A percentile compares a stretch with the other conserved stretches of the same genome.
Evolutionary conservation across 441 rosid species (phyloP).

Genomic region (Gossypium gossypioides): DNA sequence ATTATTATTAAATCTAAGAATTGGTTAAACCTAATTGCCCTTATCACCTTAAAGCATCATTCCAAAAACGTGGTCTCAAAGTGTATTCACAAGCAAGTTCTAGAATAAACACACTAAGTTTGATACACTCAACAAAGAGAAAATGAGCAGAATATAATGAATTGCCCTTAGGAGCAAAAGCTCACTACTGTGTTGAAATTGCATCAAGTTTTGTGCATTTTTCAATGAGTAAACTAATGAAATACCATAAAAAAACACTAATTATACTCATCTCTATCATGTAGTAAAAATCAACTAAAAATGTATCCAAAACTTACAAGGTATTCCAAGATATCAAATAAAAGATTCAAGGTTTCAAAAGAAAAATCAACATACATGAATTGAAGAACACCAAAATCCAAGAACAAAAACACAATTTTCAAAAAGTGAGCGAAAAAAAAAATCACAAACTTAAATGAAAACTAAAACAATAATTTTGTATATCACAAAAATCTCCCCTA

Average conservation of each 20-base stretch:
- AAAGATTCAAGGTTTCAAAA: background rate
- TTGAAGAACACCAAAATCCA: background rate
- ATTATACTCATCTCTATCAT: background rate
- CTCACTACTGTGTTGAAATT: background rate
- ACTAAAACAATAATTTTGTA: no score
- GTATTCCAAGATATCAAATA: background rate
- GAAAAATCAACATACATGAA: background rate
- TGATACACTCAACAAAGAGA: background rate
- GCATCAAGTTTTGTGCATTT: background rate
- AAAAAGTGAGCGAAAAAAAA: no score
- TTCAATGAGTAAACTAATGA: background rate
- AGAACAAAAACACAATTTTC: background rate
- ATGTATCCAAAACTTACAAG: background rate
- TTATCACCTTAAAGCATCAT: background rate
- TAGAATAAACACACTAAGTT: background rate
- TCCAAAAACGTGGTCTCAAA: background rate
- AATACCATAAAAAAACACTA: no score
- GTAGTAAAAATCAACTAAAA: background rate
- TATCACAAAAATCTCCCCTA: no score
- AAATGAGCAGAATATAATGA: background rate
- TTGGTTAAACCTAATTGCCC: background rate
- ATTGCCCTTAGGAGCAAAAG: background rate
- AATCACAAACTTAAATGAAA: no score
- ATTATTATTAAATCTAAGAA: background rate
- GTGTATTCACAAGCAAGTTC: background rate